These are phyloP conservation scores for Coniochaeta sp. DNA, from an alignment of 2,329 filamentous ascomycete species.

Conservation along the genomic window DNA sequence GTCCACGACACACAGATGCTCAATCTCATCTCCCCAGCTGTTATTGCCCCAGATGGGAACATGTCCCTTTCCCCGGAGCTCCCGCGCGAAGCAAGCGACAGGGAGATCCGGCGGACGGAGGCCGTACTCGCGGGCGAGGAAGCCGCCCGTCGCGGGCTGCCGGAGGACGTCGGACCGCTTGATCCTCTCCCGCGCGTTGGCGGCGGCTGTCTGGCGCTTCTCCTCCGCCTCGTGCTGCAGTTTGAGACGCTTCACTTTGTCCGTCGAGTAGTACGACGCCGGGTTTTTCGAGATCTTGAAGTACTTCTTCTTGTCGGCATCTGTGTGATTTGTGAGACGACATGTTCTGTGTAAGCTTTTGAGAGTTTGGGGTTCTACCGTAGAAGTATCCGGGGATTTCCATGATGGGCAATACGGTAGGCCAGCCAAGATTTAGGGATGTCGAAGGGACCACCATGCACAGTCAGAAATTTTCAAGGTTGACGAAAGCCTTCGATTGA, in stretches of 20 bases:
- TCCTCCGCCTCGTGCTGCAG: background rate
- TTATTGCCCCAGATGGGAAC: slow-evolving; percentile 25
- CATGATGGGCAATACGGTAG: background rate
- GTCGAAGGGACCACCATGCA: background rate
- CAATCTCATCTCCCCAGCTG: too few species aligned
- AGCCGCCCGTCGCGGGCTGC: slow-evolving; percentile 23
- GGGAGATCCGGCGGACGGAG: slow-evolving; percentile 18
- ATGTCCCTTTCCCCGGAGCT: slow-evolving; percentile 21
- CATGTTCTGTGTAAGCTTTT: background rate
- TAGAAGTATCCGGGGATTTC: slow-evolving; percentile 11
- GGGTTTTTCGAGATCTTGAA: slow-evolving; percentile 52
- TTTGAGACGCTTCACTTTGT: slow-evolving; percentile 12
- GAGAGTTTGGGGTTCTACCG: slow-evolving; percentile 4
- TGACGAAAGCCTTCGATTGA: too few species aligned
- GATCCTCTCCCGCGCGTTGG: slow-evolving; percentile 14
- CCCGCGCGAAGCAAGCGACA: slow-evolving; percentile 21
- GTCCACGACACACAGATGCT: background rate
- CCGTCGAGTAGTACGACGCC: slow-evolving; percentile 10
- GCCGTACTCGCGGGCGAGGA: slow-evolving; percentile 27
- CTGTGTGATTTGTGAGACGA: slow-evolving; percentile 23
- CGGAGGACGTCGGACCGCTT: slow-evolving; percentile 24
- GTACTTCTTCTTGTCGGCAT: slow-evolving; percentile 54
- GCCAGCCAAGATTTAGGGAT: background rate
- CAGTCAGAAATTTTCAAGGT: too few species aligned
- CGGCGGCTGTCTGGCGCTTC: slow-evolving; percentile 9